Conservation (phyloP, 2,329 filamentous ascomycete species). For the Sporothrix curviconia region DNA sequence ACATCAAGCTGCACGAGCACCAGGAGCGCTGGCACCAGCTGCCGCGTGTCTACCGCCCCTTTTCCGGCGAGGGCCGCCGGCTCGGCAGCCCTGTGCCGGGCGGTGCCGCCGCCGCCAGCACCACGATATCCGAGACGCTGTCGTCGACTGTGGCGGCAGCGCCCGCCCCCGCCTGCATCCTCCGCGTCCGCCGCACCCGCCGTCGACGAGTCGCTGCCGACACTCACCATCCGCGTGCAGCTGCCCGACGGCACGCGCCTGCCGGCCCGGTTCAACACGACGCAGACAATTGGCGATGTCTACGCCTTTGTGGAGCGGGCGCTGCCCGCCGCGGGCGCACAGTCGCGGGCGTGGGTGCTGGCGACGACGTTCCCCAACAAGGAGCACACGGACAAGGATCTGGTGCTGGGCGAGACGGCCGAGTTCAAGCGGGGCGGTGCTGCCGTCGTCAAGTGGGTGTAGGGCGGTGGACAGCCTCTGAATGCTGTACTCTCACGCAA, state of each 20-base stretch:
- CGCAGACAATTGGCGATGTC: conserved; percentile 69
- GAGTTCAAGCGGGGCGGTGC: conserved; percentile 63
- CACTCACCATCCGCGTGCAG: conserved; percentile 66
- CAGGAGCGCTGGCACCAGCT: conserved; percentile 66
- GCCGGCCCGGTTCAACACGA: conserved; percentile 75
- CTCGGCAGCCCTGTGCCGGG: conserved; percentile 73
- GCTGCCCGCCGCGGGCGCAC: conserved; percentile 44
- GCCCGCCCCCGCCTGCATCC: conserved; percentile 26
- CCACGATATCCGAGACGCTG: conserved; percentile 4
- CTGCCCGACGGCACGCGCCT: conserved; percentile 71
- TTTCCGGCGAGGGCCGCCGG: conserved; percentile 63
- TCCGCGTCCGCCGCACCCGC: conserved; percentile 31
- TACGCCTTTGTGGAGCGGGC: conserved; percentile 68
- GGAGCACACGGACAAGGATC: conserved; percentile 62
- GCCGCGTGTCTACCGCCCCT: conserved; percentile 71
- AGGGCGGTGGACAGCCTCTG: not conserved
- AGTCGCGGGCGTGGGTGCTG: conserved; percentile 60
- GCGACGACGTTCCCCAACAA: conserved; percentile 80
- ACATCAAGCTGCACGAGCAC: conserved; percentile 72
- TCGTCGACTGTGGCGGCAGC: conserved; percentile 27
- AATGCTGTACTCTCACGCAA: too few relatives aligned
- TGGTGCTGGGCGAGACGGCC: conserved; percentile 52
- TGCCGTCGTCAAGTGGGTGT: conserved; percentile 56
- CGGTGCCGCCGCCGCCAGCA: conserved; percentile 28
- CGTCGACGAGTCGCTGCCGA: conserved; percentile 61